Evolutionary conservation across 371 early-diverging fungal species (phyloP).

Genomic region (Zancudomyces culisetae): DNA sequence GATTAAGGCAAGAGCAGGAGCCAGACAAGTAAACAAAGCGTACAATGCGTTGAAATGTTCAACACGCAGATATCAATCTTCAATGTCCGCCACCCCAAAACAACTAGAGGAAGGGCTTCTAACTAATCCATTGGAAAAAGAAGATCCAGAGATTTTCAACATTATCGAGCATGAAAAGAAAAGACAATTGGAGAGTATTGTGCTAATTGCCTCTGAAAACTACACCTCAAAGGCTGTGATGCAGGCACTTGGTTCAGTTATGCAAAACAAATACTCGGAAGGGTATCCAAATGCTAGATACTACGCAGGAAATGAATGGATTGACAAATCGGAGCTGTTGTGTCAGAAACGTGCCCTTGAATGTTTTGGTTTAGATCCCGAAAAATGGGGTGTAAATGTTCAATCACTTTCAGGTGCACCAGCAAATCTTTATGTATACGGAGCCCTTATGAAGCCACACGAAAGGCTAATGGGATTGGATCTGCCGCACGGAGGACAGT

Average conservation of each 20-base stretch:
- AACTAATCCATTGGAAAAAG: conserved; percentile 41
- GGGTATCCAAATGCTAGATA: conserved; percentile 96
- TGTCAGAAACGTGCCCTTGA: conserved; percentile 94
- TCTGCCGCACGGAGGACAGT: conserved; percentile 96
- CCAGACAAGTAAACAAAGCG: no score
- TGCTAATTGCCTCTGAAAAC: conserved; percentile 85
- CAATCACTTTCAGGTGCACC: conserved; percentile 94
- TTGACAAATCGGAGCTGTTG: conserved; percentile 86
- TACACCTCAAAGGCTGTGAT: conserved; percentile 93
- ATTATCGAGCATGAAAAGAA: conserved; percentile 92
- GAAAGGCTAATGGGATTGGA: conserved; percentile 99
- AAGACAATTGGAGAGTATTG: conserved; percentile 84
- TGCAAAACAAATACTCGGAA: conserved; percentile 99
- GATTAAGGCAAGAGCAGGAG: no score
- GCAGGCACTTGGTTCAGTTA: conserved; percentile 90
- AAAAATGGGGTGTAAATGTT: conserved; percentile 97
- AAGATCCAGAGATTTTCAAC: conserved; percentile 85
- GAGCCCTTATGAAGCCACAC: conserved; percentile 88
- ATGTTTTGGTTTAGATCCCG: conserved; percentile 71
- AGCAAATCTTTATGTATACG: conserved; percentile 95
- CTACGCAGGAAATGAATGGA: conserved; percentile 98
- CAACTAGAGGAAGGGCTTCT: conserved; percentile 19
- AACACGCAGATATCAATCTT: no score
- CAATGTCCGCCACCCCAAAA: conserved; percentile 3
- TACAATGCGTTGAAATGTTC: no score